Evolutionary conservation across 192 early-diverging fungal species (phyloP).

Genomic region (Mortierella alpina): DNA sequence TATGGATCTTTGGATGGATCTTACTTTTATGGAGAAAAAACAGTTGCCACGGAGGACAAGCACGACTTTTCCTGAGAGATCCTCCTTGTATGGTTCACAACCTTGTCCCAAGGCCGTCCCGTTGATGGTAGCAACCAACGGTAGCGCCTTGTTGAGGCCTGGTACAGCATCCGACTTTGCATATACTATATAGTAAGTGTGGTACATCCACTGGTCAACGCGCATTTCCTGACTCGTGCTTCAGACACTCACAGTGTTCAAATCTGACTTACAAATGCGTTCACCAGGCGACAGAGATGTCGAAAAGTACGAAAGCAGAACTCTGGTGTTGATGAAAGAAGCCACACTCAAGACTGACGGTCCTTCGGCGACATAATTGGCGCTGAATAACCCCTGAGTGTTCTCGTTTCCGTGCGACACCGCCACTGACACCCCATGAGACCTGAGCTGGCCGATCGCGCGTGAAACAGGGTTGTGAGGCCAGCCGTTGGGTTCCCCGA

Average conservation of each 20-base stretch:
- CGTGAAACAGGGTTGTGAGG: constrained; percentile 65
- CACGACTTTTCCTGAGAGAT: constrained; percentile 62
- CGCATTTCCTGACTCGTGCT: neutral
- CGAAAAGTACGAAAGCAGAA: constrained; percentile 31
- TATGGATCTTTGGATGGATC: too few species aligned
- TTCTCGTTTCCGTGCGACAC: constrained; percentile 75
- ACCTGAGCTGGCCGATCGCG: constrained; percentile 60
- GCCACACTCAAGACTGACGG: constrained; percentile 66
- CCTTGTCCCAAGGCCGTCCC: constrained; percentile 57
- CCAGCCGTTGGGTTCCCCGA: constrained; percentile 73
- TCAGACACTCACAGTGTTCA: neutral
- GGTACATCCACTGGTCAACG: neutral
- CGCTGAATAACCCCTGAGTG: constrained; percentile 64
- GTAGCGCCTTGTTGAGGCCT: constrained; percentile 26
- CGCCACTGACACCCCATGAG: constrained; percentile 57
- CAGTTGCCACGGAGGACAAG: constrained; percentile 76
- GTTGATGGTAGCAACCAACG: constrained; percentile 49
- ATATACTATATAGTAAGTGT: constrained; percentile 2
- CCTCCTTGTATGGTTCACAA: constrained; percentile 53
- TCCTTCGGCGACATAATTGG: constrained; percentile 66
- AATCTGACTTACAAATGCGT: constrained; percentile 18
- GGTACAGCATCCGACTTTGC: neutral
- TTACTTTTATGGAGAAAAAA: constrained; percentile 57
- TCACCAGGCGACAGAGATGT: constrained; percentile 12
- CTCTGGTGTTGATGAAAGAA: constrained; percentile 56